phyloP scores from a whole-genome alignment of 306 rosid species.

The Malus fusca region DNA sequence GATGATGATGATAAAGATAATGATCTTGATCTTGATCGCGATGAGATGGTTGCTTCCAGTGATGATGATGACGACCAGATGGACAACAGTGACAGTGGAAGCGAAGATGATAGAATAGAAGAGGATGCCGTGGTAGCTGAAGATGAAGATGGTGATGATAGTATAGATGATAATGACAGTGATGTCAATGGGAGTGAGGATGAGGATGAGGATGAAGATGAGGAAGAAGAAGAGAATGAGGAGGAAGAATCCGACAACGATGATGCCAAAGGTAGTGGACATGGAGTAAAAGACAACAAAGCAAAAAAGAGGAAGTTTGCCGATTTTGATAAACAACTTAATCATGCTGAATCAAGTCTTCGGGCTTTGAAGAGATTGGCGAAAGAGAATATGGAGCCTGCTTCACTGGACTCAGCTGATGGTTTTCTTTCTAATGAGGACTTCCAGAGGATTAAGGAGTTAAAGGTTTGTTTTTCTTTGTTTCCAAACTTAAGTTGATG shows the following conservation, averaged over 20 bases:
- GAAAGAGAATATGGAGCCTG: slow-evolving; percentile 14
- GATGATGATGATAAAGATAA: slow-evolving; percentile 32
- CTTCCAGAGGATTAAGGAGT: slow-evolving; percentile 64
- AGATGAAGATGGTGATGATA: slow-evolving; percentile 27
- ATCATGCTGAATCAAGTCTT: slow-evolving; percentile 72
- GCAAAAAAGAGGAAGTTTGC: slow-evolving; percentile 56
- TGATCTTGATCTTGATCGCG: slow-evolving; percentile 32
- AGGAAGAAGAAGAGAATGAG: slow-evolving; percentile 25
- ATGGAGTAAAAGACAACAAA: slow-evolving; percentile 26
- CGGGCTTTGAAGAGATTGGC: slow-evolving; percentile 72
- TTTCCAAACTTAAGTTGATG: background rate
- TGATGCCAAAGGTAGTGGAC: slow-evolving; percentile 19
- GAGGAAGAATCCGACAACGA: background rate
- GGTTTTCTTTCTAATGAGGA: slow-evolving; percentile 90
- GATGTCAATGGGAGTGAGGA: slow-evolving; percentile 27
- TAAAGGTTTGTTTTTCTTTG: slow-evolving; percentile 34
- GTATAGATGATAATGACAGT: slow-evolving; percentile 24
- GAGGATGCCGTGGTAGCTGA: slow-evolving; percentile 21
- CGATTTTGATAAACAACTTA: slow-evolving; percentile 48
- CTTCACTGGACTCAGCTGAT: slow-evolving; percentile 33
- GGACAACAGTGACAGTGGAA: slow-evolving; percentile 26
- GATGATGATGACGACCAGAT: slow-evolving; percentile 39
- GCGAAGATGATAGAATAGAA: slow-evolving; percentile 36
- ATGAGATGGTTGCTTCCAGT: slow-evolving; percentile 29
- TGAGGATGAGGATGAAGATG: slow-evolving; percentile 21